Base-by-base conservation (phyloP, 768 basidiomycete genomes). In the Fomitopsis pulvina region DNA sequence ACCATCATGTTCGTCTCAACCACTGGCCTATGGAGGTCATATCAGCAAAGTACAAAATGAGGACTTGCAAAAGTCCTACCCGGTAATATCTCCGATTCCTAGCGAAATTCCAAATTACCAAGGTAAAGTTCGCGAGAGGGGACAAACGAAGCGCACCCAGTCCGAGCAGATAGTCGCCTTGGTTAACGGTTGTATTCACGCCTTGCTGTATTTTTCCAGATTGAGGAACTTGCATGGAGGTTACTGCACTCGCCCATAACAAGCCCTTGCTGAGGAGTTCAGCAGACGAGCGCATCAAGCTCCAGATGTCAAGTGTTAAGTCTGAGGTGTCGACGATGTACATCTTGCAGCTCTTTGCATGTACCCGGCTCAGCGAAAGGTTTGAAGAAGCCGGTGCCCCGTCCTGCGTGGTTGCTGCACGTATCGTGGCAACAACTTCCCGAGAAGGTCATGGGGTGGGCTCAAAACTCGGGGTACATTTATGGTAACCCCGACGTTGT, bases 1-100 rank as follows among this genome's bases (percentile, higher is more conserved):
- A 80, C 84, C 85, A 87, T 86, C 81, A 88, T 85, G 54, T 87
- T 87, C 16, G 87, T 89, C 70, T 90, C 85, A 5, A 88, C 85
- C 16, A 87, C 79, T 3, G 86, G 84, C 20, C 82, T 84, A 26
- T 1, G 32, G n/a, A 32, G 38, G 6, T 27, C 27, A 25, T 51
- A 40, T 52, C n/a, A n/a, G n/a, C n/a, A n/a, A n/a, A 50, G 52
- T 22, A 53, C 38, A 56, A 41, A 49, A 29, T 26, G 51, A 39
- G 37, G 18, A 18, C 29, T 32, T 43, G 25, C 11, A 40, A 7
- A 20, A 24, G 47, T 61, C 61, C 48, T 67, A 82, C 83, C 87
- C 84, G 52, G 85, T 89, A 52, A 89, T 76, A 58, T 89, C 87
- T 18, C 77, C 85, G 54, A 79, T 81, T 22, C 83, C 83, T 85